Evolutionary conservation across 495 filamentous ascomycete genomes (phyloP).

Genomic region (Penicillium cataractarum): DNA sequence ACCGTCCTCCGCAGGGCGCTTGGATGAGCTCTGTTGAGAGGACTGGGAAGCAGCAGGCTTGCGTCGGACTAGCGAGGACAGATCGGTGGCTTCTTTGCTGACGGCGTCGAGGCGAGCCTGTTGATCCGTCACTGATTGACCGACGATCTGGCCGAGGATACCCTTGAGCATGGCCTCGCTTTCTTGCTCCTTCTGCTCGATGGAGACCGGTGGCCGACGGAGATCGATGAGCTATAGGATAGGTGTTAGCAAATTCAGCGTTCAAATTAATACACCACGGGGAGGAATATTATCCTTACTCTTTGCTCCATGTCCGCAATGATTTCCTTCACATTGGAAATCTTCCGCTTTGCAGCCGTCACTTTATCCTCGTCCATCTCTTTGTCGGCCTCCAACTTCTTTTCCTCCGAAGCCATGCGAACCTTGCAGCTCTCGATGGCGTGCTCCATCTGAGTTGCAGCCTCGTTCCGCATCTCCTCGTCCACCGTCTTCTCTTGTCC

Average conservation of each 20-base stretch:
- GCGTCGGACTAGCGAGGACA: constrained; percentile 78
- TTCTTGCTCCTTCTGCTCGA: constrained; percentile 53
- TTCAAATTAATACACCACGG: background rate
- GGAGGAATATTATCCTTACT: constrained; percentile 45
- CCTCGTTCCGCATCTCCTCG: constrained; percentile 71
- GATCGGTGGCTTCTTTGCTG: constrained; percentile 78
- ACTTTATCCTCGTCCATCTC: constrained; percentile 50
- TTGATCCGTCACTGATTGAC: constrained; percentile 63
- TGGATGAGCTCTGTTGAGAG: constrained; percentile 24
- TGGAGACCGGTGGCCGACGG: constrained; percentile 67
- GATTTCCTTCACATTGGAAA: constrained; percentile 84
- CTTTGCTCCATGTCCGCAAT: constrained; percentile 85
- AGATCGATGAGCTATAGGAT: constrained; percentile 71
- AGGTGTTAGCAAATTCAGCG: constrained; percentile 15
- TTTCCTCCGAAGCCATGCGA: constrained; percentile 75
- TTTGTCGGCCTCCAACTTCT: constrained; percentile 58
- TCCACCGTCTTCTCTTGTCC: constrained; percentile 54
- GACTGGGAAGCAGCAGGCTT: constrained; percentile 56
- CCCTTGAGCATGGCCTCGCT: constrained; percentile 59
- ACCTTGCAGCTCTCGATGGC: constrained; percentile 79
- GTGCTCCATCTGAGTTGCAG: constrained; percentile 74
- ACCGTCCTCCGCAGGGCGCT: constrained; percentile 36
- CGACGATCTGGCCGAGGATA: constrained; percentile 74
- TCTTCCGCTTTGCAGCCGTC: constrained; percentile 63
- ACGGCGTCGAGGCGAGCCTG: constrained; percentile 74